These are phyloP conservation scores for Torulaspora pretoriensis DNA, from an alignment of 1,139 yeast species.

Conservation along the genomic window DNA sequence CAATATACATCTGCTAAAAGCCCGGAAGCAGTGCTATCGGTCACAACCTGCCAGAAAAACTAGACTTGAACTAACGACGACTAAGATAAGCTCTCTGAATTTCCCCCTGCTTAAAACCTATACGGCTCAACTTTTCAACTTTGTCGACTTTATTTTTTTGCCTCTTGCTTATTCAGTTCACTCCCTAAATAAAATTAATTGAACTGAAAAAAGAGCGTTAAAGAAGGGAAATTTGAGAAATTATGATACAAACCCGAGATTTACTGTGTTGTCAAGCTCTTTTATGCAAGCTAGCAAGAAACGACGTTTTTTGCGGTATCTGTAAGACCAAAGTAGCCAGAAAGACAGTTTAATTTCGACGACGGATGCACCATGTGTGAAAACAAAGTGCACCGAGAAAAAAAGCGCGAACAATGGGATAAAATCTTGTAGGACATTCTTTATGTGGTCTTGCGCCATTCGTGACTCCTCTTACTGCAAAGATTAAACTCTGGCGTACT, in stretches of 20 bases:
- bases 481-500: no score
- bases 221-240: background rate
- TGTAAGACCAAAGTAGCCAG: background rate
- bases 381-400: background rate
- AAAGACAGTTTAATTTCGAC: no score
- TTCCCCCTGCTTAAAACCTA: background rate
- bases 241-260: background rate
- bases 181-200: background rate
- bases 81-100: background rate
- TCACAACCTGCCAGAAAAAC: background rate
- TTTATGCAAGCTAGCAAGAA: background rate
- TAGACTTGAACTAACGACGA: background rate
- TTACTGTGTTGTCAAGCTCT: background rate
- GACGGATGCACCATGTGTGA: no score
- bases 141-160: background rate
- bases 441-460: background rate
- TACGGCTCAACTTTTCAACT: background rate
- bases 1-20: conserved; percentile 22
- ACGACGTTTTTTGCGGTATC: background rate
- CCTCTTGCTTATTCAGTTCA: background rate
- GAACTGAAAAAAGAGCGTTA: background rate
- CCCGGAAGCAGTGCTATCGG: background rate
- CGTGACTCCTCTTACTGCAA: background rate
- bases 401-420: background rate
- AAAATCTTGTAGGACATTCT: background rate